A percentile compares a stretch with the other conserved stretches of the same genome.
Evolutionary conservation across 2,329 filamentous ascomycete genomes (phyloP).

Genomic region (Aspergillus nomiae): DNA sequence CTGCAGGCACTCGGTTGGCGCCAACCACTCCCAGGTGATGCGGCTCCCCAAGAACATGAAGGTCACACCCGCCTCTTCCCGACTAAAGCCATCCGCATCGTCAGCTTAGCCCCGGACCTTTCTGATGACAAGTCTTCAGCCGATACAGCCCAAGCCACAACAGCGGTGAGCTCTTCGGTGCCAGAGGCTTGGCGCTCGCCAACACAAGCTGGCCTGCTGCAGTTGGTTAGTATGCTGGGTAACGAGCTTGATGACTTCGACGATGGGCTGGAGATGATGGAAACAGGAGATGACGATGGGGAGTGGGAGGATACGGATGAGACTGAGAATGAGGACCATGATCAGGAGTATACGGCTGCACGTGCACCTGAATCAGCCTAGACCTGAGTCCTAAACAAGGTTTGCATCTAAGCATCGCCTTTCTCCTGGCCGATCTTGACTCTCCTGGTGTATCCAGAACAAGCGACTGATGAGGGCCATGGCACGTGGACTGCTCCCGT

Average conservation of each 20-base stretch:
- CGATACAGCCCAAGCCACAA: constrained; percentile 2
- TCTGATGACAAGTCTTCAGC: constrained; percentile 5
- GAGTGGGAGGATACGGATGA: constrained; percentile 9
- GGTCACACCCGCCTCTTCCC: constrained; percentile 37
- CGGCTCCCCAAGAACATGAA: constrained; percentile 20
- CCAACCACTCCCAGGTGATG: constrained; percentile 20
- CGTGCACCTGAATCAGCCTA: constrained; percentile 2
- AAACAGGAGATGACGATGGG: neutral
- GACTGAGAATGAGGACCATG: constrained; percentile 1
- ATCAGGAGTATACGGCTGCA: neutral
- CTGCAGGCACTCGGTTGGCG: constrained; percentile 35
- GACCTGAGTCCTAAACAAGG: neutral
- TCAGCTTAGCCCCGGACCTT: constrained; percentile 39
- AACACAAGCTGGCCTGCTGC: constrained; percentile 25
- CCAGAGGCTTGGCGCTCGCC: constrained; percentile 25
- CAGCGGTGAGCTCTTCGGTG: constrained; percentile 2
- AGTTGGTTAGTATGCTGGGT: constrained; percentile 29
- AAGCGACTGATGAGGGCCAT: neutral
- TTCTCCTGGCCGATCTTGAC: neutral
- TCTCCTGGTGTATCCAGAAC: neutral
- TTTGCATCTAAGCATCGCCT: neutral
- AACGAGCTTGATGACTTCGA: constrained; percentile 22
- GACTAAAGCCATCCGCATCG: constrained; percentile 43
- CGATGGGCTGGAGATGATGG: constrained; percentile 5
- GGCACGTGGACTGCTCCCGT: neutral